Evolutionary conservation across 768 basidiomycete genomes (phyloP), one percentile per base, ranked within the genome.

Genomic region (Boletus barrowsii): DNA sequence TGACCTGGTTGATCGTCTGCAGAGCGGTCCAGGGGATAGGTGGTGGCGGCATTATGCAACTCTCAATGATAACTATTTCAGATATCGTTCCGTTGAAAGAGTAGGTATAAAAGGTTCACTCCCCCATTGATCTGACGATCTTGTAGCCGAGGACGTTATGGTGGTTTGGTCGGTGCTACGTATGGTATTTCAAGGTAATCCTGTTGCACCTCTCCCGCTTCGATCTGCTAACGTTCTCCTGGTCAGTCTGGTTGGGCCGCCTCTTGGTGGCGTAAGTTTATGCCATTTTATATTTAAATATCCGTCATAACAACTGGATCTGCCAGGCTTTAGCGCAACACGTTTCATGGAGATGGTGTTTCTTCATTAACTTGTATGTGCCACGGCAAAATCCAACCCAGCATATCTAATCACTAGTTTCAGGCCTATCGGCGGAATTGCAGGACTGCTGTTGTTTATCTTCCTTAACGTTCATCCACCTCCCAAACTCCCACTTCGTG

Each of bases 21-120:
- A 82, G 91, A 58, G 90, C 87, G 3, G 74, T 93, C 2, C 90
- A 93, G 68, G 90, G 91, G 10, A 82, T 92, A 29, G 90, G 90
- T 15, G 88, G 88, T 14, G 88, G 88, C 7, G 89, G 87, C 2
- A 84, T 90, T 52, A 74, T 89, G 20, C 87, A 88, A 62, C 72
- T 90, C 58, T 83, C 85, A 9, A 82, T 85, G 49, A 90, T 92
- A 62, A 87, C 82, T 3, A 84, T 91, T 37, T 83, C 86, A 45
- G 92, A 95, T 67, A 91, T 95, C 42, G 87, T 92, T 0, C 81
- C 89, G 0, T 72, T 93, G 32, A 74, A 83, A 72, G 84, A 90
- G 88, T 88, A 68, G 45, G 46, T 14, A 22, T 15, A 8, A 7
- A 3, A 14, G 14, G 15, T 18, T 10, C 4, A 11, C 37, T 39